These are phyloP conservation scores for Hyphodiscus hymeniophilus DNA, from an alignment of 495 filamentous ascomycete genomes.

Conservation along the genomic window DNA sequence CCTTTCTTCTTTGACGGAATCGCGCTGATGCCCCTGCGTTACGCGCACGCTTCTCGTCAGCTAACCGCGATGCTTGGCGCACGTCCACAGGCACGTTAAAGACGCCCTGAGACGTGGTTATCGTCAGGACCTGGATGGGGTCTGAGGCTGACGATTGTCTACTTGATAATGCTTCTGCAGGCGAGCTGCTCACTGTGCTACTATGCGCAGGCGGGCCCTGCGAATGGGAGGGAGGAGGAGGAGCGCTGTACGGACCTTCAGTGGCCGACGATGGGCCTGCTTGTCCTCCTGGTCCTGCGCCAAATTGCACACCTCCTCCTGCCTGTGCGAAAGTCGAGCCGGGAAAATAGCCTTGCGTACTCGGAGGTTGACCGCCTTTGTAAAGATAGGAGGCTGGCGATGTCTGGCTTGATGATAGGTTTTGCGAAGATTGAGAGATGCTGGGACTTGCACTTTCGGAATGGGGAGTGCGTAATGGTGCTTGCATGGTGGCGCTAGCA, in stretches of 20 bases:
- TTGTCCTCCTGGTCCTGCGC: constrained; percentile 20
- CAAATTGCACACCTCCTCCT: constrained; percentile 11
- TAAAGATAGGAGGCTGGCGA: constrained; percentile 31
- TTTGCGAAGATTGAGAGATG: constrained; percentile 42
- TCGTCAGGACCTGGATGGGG: constrained; percentile 22
- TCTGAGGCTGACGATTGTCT: constrained; percentile 24
- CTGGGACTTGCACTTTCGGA: constrained; percentile 51
- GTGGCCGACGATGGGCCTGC: constrained; percentile 17
- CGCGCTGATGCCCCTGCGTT: constrained; percentile 90
- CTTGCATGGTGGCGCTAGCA: constrained; percentile 34
- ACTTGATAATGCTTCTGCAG: constrained; percentile 12
- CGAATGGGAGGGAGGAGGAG: constrained; percentile 19
- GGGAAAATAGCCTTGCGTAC: constrained; percentile 21
- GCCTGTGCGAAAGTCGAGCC: constrained; percentile 17
- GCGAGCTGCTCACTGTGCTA: not conserved
- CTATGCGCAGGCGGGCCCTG: not conserved
- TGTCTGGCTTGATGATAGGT: constrained; percentile 35
- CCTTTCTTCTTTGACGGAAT: constrained; percentile 82
- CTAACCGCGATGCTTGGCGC: constrained; percentile 24
- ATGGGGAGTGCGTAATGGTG: constrained; percentile 25
- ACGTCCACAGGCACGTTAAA: constrained; percentile 24
- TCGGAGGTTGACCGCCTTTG: constrained; percentile 18
- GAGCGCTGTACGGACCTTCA: constrained; percentile 24
- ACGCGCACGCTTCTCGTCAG: constrained; percentile 81
- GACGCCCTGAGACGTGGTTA: constrained; percentile 18